Percentiles rank a stretch among this genome's conserved stretches.
These are phyloP conservation scores for Kazachstania africana DNA, from an alignment of 805 yeast genomes.

Conservation along the genomic window DNA sequence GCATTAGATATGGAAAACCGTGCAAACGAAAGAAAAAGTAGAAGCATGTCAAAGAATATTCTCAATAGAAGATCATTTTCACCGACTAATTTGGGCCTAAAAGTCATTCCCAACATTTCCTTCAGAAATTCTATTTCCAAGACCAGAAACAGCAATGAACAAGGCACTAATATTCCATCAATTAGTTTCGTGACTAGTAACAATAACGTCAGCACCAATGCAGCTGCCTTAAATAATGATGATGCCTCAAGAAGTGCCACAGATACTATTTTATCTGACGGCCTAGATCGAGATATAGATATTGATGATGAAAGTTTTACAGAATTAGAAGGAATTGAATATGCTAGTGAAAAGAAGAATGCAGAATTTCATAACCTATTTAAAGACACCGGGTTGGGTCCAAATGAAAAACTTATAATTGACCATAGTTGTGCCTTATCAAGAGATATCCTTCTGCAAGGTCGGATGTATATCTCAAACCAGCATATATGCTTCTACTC, in stretches of 20 bases:
- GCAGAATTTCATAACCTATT: slow-evolving; percentile 50
- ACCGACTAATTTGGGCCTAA: slow-evolving; percentile 16
- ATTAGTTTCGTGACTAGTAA: background rate
- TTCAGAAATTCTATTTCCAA: slow-evolving; percentile 11
- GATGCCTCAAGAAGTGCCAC: slow-evolving; percentile 7
- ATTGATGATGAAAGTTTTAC: slow-evolving; percentile 6
- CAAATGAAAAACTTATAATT: slow-evolving; percentile 39
- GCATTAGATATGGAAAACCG: background rate
- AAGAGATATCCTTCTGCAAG: slow-evolving; percentile 59
- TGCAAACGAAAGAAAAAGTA: slow-evolving; percentile 15
- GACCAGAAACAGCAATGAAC: slow-evolving; percentile 6
- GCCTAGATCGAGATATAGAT: slow-evolving; percentile 9
- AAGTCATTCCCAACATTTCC: slow-evolving; percentile 10
- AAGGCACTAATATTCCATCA: slow-evolving; percentile 2
- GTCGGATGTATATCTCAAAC: slow-evolving; percentile 51
- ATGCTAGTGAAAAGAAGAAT: slow-evolving; percentile 41
- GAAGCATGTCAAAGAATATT: slow-evolving; percentile 18
- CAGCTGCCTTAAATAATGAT: too few species aligned
- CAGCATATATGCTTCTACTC: slow-evolving; percentile 52
- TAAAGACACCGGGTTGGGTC: slow-evolving; percentile 34
- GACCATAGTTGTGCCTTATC: slow-evolving; percentile 62
- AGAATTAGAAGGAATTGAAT: slow-evolving; percentile 18
- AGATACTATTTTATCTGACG: slow-evolving; percentile 11
- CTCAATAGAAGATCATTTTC: slow-evolving; percentile 22
- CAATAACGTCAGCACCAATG: background rate